phyloP scores from a whole-genome alignment of 345 rosid genomes.

The Euphorbia pulcherrima region DNA sequence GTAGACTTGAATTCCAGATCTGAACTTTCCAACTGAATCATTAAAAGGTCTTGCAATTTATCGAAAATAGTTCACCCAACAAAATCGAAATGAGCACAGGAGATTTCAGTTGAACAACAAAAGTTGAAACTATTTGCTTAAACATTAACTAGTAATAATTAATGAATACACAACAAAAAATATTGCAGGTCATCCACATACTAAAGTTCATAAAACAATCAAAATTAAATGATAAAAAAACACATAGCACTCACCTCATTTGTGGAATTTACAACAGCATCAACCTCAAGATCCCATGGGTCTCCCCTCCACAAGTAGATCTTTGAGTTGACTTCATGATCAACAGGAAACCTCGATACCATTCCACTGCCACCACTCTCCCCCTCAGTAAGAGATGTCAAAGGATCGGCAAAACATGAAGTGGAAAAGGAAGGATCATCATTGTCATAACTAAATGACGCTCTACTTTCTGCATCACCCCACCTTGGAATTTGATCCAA shows the following conservation, averaged over 20 bases:
- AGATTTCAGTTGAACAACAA: not conserved
- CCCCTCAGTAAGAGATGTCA: conserved; percentile 47
- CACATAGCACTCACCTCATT: conserved; percentile 62
- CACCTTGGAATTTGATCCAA: conserved; percentile 89
- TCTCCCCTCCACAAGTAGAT: conserved; percentile 90
- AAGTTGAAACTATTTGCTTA: not conserved
- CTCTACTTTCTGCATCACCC: conserved; percentile 74
- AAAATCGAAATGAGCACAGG: not conserved
- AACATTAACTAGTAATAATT: not conserved
- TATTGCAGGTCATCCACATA: not conserved
- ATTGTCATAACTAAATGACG: conserved; percentile 45
- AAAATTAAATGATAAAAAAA: not conserved
- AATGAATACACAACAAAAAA: not conserved
- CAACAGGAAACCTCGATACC: conserved; percentile 78
- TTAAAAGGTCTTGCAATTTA: not conserved
- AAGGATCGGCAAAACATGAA: conserved; percentile 65
- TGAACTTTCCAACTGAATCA: not conserved
- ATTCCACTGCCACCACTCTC: conserved; percentile 52
- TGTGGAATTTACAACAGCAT: conserved; percentile 95
- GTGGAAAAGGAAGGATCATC: conserved; percentile 60
- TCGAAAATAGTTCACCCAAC: not conserved
- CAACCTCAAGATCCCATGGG: conserved; percentile 97
- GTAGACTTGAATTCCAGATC: not conserved
- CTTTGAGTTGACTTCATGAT: conserved; percentile 74
- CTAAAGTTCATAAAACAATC: no score